Evolutionary conservation across 73 alveolate species (phyloP), one percentile per base, ranked within the genome.

Genomic region (Blepharisma stoltei): DNA sequence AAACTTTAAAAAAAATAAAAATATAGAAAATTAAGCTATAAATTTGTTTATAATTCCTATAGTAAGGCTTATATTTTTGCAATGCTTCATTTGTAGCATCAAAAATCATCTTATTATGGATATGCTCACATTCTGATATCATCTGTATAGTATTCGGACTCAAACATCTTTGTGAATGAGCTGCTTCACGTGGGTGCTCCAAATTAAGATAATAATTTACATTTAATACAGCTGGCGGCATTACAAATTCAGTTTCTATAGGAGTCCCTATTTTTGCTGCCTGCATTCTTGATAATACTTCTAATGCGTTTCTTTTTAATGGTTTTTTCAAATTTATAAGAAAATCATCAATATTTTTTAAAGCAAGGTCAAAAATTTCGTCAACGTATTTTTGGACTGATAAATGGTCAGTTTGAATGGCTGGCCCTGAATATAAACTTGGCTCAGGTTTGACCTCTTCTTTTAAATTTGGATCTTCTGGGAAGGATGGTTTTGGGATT

Each of bases 51-150:
- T n/a, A n/a, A n/a, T n/a, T n/a, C n/a, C n/a, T n/a, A n/a, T n/a
- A n/a, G n/a, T n/a, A n/a, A n/a, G n/a, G n/a, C 68, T 96, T 78
- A 44, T 48, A 78, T 7, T 93, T 86, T 70, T 92, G 96, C 9
- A 92, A 55, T 6, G 98, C 96, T 76, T 92, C 98, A 75, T 92
- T 92, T 0, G 91, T 76, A 9, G 94, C 96, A 71, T 92, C 98
- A 68, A 86, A 92, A 7, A 92, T 77, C 11, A 85, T 92, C 75
- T 92, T 92, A 70, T 92, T 92, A 78, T 92, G 98, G 45, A 92
- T 90, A 50, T 88, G 94, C 81, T 92, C 98, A 81, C 82, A 68
- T 73, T 90, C 96, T 55, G 80, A 69, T 8, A 83, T 71, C 45
- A 89, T 67, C 27, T 73, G 78, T 14, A 14, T 60, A 8, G 45